These are phyloP conservation scores for Neoscytalidium dimidiatum DNA, from an alignment of 2,329 filamentous ascomycete genomes.

Conservation along the genomic window DNA sequence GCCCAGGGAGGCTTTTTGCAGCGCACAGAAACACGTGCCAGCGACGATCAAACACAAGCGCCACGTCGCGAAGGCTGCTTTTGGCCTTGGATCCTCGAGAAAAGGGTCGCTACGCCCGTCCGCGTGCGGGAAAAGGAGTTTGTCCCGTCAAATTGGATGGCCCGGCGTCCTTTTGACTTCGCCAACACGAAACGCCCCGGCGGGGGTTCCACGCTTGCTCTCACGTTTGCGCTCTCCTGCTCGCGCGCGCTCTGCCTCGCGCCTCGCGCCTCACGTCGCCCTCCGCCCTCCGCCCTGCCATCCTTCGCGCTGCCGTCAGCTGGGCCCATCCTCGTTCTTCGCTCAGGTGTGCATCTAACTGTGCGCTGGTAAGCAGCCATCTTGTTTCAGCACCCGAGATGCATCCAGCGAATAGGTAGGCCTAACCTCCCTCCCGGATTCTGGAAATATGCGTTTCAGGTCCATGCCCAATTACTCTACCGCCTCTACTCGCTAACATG, in stretches of 20 bases:
- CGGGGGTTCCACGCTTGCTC: background rate
- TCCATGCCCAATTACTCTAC: background rate
- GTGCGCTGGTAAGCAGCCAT: constrained; percentile 14
- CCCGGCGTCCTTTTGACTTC: background rate
- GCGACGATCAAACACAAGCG: constrained; percentile 11
- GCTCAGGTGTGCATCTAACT: background rate
- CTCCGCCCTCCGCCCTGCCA: too few species aligned
- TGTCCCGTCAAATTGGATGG: background rate
- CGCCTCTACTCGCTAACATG: background rate
- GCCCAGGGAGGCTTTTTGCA: background rate
- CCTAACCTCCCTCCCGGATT: background rate
- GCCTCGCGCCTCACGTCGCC: too few species aligned
- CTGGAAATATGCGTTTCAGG: constrained; percentile 12
- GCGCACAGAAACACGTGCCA: background rate
- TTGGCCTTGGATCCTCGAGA: background rate
- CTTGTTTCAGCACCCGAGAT: constrained; percentile 2
- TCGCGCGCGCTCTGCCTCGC: background rate
- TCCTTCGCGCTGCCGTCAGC: constrained; percentile 11
- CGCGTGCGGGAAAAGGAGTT: constrained; percentile 1
- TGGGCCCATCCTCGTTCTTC: background rate
- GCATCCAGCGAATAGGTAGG: background rate
- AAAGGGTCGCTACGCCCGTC: background rate
- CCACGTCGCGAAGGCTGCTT: constrained; percentile 7
- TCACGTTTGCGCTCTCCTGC: too few species aligned
- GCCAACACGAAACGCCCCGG: constrained; percentile 8